These are phyloP conservation scores for Penicillium robsamsonii DNA, from an alignment of 495 filamentous ascomycete genomes.

Conservation along the genomic window DNA sequence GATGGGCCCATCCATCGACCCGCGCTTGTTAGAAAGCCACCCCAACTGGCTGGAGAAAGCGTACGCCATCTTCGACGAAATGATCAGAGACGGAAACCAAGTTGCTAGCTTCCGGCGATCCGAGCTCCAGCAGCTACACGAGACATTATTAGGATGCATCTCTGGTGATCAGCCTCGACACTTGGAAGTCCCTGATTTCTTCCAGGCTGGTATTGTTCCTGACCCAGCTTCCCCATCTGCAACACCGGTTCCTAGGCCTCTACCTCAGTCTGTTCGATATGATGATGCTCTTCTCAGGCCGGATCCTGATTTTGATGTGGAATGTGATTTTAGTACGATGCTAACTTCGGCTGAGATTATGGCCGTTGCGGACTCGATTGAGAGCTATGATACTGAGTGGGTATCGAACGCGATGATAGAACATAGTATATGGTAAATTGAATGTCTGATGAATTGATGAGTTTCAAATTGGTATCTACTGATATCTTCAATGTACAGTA, in stretches of 20 bases:
- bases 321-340: constrained; percentile 18
- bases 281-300: constrained; percentile 19
- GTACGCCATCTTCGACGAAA: constrained; percentile 41
- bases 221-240: constrained; percentile 8
- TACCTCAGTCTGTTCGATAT: constrained; percentile 14
- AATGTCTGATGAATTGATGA: constrained; percentile 1
- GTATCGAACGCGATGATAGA: constrained; percentile 40
- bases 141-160: constrained; percentile 28
- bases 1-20: constrained; percentile 35
- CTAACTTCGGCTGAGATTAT: constrained; percentile 38
- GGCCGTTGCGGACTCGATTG: constrained; percentile 42
- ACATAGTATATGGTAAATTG: constrained; percentile 36
- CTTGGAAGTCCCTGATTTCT: constrained; percentile 17
- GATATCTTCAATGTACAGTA: not conserved
- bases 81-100: constrained; percentile 39
- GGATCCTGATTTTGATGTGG: constrained; percentile 13
- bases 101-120: constrained; percentile 38
- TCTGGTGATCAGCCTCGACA: constrained; percentile 19
- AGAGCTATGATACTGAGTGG: constrained; percentile 40
- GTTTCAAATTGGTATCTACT: not conserved
- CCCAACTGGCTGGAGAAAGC: constrained; percentile 36
- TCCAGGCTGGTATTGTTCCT: constrained; percentile 15
- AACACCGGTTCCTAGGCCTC: constrained; percentile 16
- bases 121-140: constrained; percentile 40
- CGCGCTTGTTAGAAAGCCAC: constrained; percentile 24